A percentile compares a stretch with the other conserved stretches of the same genome.
Evolutionary conservation across 805 yeast genomes (phyloP).

Genomic region (Barnettozyma sucrosica): DNA sequence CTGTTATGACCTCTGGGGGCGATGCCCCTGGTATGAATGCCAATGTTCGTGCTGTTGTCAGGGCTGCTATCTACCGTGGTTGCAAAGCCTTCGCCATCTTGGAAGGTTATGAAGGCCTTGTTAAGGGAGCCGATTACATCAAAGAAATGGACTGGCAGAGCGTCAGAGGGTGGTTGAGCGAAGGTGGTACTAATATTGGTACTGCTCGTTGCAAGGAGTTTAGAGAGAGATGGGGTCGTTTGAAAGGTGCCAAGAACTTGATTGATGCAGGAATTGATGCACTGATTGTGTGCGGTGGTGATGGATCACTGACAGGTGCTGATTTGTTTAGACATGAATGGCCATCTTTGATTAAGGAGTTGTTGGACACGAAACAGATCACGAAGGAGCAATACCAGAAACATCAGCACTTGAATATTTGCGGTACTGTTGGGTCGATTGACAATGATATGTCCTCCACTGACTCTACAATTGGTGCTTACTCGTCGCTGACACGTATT

Average conservation of each 20-base stretch:
- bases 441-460: constrained; percentile 85
- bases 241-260: constrained; percentile 59
- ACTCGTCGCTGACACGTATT: constrained; percentile 70
- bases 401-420: constrained; percentile 56
- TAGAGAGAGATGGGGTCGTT: constrained; percentile 59
- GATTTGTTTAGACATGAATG: constrained; percentile 72
- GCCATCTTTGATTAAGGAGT: constrained; percentile 63
- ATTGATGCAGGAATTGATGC: constrained; percentile 72
- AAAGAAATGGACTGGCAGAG: constrained; percentile 66
- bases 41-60: constrained; percentile 87
- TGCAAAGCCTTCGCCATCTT: constrained; percentile 87
- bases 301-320: constrained; percentile 79
- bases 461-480: constrained; percentile 78
- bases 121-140: constrained; percentile 68
- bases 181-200: constrained; percentile 76
- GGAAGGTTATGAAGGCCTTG: constrained; percentile 94
- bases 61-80: constrained; percentile 79
- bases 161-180: constrained; percentile 63
- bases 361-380: constrained; percentile 40
- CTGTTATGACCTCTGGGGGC: constrained; percentile 98
- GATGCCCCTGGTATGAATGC: constrained; percentile 99
- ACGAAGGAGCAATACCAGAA: constrained; percentile 40
- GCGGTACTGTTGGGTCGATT: constrained; percentile 77
- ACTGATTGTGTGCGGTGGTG: constrained; percentile 77
- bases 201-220: constrained; percentile 71